Evolutionary conservation across 805 yeast species (phyloP).

Genomic region (Martiniozyma abietophila): DNA sequence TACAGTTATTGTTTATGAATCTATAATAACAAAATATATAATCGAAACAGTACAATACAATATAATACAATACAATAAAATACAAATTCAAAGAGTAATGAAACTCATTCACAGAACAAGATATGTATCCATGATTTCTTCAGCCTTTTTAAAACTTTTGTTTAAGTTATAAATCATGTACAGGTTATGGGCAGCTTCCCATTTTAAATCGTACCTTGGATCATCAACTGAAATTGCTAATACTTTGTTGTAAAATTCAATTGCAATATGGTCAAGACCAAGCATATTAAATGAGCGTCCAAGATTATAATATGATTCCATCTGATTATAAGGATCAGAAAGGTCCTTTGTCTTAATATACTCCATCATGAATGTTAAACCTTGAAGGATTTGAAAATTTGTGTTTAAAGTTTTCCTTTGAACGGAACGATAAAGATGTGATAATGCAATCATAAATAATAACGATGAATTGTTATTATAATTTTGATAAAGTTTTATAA

Average conservation of each 20-base stretch:
- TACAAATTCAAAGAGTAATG: background rate
- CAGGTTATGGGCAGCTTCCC: constrained; percentile 82
- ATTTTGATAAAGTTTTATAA: constrained; percentile 58
- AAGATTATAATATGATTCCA: constrained; percentile 74
- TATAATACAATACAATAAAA: constrained; percentile 1
- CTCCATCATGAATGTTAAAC: constrained; percentile 66
- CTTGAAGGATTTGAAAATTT: constrained; percentile 82
- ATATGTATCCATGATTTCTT: constrained; percentile 54
- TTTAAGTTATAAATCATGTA: constrained; percentile 63
- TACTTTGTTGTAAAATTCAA: constrained; percentile 63
- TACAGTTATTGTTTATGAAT: background rate
- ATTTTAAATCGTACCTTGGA: constrained; percentile 38
- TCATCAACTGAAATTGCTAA: constrained; percentile 41
- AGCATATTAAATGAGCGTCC: constrained; percentile 81
- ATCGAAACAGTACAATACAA: background rate
- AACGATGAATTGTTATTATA: constrained; percentile 73
- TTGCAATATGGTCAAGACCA: constrained; percentile 68
- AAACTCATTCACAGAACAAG: constrained; percentile 30
- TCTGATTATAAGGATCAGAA: constrained; percentile 39
- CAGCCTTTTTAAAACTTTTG: constrained; percentile 63
- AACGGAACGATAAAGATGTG: constrained; percentile 84
- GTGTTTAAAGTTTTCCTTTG: constrained; percentile 82
- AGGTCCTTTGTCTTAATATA: constrained; percentile 41
- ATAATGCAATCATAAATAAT: constrained; percentile 62
- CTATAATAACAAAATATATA: background rate